Evolutionary conservation across 164 flowering plant species (phyloP).

Genomic region (Magnolia sinica): DNA sequence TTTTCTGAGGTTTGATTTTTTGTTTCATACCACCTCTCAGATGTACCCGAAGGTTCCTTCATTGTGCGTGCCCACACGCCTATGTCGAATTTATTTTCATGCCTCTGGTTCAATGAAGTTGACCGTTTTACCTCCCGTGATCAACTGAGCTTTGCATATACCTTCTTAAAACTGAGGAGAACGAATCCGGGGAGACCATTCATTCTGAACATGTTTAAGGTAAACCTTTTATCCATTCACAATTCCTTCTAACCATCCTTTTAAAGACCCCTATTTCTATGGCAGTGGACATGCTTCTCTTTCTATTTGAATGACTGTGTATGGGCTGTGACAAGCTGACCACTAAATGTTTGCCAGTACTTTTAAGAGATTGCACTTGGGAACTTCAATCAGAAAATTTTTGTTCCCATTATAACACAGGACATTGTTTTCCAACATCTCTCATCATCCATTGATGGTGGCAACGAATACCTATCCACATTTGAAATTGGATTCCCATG

Average conservation of each 20-base stretch:
- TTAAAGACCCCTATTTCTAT: neutral
- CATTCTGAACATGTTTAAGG: conserved; percentile 85
- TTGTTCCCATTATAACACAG: neutral
- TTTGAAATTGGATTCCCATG: no score
- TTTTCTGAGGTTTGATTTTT: conserved; percentile 5
- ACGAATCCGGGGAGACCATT: conserved; percentile 72
- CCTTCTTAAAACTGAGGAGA: conserved; percentile 78
- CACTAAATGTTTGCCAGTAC: neutral
- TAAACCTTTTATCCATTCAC: conserved; percentile 10
- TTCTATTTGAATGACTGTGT: no score
- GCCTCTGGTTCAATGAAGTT: conserved; percentile 98
- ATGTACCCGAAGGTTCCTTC: conserved; percentile 96
- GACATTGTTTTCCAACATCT: neutral
- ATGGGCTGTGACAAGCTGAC: neutral
- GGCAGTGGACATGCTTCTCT: neutral
- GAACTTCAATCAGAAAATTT: neutral
- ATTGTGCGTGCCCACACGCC: conserved; percentile 93
- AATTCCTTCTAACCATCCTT: neutral
- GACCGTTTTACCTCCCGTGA: conserved; percentile 94
- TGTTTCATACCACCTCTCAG: conserved; percentile 35
- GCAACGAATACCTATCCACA: no score
- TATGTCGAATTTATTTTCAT: conserved; percentile 92
- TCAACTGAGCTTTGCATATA: conserved; percentile 93
- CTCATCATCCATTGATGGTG: neutral
- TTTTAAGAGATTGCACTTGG: neutral